Conservation (phyloP, 1,139 yeast species). For the Nadsonia starkeyi-henricii region DNA sequence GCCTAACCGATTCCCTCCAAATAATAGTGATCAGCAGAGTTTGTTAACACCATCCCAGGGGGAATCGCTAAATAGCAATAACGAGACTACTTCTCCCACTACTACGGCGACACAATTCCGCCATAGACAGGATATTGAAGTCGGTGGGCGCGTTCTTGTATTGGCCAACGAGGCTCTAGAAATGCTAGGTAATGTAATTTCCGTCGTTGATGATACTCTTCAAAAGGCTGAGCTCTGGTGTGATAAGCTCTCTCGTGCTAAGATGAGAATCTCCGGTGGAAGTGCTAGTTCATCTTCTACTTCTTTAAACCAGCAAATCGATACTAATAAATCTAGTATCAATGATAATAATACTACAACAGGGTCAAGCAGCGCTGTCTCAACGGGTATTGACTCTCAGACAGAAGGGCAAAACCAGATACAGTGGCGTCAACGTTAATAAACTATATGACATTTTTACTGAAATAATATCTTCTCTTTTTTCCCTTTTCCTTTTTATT, state of each 20-base stretch:
- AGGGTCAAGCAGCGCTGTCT: no score
- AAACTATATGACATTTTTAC: no score
- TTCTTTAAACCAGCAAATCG: no score
- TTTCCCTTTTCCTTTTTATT: no score
- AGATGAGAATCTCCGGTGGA: conserved; percentile 1
- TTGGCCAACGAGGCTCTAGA: conserved; percentile 83
- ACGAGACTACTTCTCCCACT: background rate
- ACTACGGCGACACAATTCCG: conserved; percentile 4
- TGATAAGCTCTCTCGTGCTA: conserved; percentile 13
- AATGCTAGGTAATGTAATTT: conserved; percentile 71
- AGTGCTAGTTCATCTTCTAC: background rate
- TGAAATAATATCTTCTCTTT: no score
- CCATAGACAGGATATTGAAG: conserved; percentile 24
- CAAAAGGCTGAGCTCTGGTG: conserved; percentile 76
- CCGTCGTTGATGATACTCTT: conserved; percentile 71
- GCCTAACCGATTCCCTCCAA: background rate
- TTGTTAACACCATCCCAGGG: no score
- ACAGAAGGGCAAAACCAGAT: no score
- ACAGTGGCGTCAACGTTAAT: no score
- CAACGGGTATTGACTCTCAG: no score
- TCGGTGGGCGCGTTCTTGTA: conserved; percentile 56
- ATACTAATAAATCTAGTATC: no score
- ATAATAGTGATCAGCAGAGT: background rate
- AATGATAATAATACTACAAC: no score
- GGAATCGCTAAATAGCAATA: no score